Evolutionary conservation across 2,329 filamentous ascomycete species (phyloP), one percentile per base, ranked within the genome.

Genomic region (Sclerotiophoma versabilis): DNA sequence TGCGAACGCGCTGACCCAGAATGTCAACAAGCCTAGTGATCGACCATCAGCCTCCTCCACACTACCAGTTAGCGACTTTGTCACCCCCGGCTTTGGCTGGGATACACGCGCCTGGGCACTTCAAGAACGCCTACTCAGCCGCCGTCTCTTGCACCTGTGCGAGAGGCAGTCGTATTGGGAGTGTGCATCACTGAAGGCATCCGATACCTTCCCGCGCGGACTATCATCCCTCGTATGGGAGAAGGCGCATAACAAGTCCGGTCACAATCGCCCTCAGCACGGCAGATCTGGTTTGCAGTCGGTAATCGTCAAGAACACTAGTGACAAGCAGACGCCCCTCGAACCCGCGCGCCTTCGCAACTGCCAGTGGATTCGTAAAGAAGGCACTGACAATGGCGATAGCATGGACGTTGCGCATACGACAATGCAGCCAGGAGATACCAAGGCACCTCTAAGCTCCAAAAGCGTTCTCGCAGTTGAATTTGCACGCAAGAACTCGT

Each of bases 81-180:
- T 43, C 3, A 49, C 56, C 1, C 60, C 65, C 11, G 69, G 63
- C 39, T 71, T 72, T 26, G 65, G 59, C 12, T 72, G 69, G 71
- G 66, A 74, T 63, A 75, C 71, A 50, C 62, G 73, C 15, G 66
- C 69, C 14, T 76, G 73, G 73, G 61, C 58, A 8, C 63, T 74
- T 2, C 73, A 75, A 59, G 73, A 75, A 43, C 68, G 71, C 9
- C 64, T 75, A 0, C 72, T 76, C 14, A 72, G 70, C 20, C 66
- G 60, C 12, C 65, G 73, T 12, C 62, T 73, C 50, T 61, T 76
- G 14, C 67, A 72, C 26, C 54, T 73, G 10, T 65, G 70, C 29
- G 60, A 61, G 37, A 63, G 66, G 47, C 72, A 76, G 43, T 58
- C 74, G 55, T 72, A 75, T 59, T 76, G 73, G 73, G 71, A 75